A percentile compares a stretch with the other conserved stretches of the same genome.
Conservation (phyloP, 768 basidiomycete genomes). For the Rhizopogon salebrosus region DNA sequence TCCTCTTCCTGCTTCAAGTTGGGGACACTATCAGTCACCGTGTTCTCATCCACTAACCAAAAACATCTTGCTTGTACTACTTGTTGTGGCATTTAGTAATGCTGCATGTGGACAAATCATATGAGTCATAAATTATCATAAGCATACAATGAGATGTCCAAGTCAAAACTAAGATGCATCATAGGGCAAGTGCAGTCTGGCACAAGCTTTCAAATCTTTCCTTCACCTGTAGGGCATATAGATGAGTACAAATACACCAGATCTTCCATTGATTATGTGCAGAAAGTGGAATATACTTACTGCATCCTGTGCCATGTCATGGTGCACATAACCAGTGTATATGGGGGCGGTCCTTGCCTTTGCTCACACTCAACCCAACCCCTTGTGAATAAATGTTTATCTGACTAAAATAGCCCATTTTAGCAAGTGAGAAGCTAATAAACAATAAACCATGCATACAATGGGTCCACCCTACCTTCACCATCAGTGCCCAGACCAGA, state of each 20-base stretch:
- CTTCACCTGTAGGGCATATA: constrained; percentile 25
- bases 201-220: constrained; percentile 29
- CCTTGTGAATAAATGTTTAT: constrained; percentile 85
- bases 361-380: constrained; percentile 88
- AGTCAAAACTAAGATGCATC: neutral
- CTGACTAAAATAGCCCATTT: constrained; percentile 39
- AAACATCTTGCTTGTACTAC: neutral
- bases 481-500: constrained; percentile 78
- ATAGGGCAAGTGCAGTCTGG: neutral
- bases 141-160: neutral
- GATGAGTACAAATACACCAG: constrained; percentile 19
- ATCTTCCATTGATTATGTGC: constrained; percentile 12
- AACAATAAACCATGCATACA: constrained; percentile 42
- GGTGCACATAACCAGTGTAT: constrained; percentile 67
- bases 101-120: neutral
- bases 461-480: constrained; percentile 84
- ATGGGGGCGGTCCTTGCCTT: constrained; percentile 81
- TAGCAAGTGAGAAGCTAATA: constrained; percentile 3
- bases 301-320: constrained; percentile 68
- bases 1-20: no score
- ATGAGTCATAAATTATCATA: constrained; percentile 1
- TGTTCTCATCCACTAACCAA: no score
- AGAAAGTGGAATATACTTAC: constrained; percentile 34
- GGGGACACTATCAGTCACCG: no score
- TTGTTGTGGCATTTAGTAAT: neutral